Base-by-base conservation (phyloP, 192 early-diverging fungal genomes). In the Mortierella alpina region DNA sequence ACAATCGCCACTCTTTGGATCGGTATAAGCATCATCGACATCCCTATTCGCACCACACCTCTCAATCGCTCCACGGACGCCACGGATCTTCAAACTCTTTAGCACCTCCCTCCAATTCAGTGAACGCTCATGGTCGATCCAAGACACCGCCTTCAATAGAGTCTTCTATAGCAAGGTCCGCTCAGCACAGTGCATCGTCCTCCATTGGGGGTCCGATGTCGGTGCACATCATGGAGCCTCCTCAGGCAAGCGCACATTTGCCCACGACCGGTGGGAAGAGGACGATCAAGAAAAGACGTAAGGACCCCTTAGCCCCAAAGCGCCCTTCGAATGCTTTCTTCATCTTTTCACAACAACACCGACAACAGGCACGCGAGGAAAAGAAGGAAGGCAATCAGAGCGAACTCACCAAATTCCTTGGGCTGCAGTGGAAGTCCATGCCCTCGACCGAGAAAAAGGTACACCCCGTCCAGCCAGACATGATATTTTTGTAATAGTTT, bases 301-400 rank as follows among this genome's bases (percentile, higher is more conserved):
- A 79, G 75, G 75, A 79, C 23, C 75, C 75, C 64, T 66, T 79
- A 71, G 75, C 75, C 69, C 75, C 75, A 31, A 79, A 79, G 64
- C 75, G 75, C 11, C 75, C 75, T n/a, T 79, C 75, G 63, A 79
- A 79, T 50, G 75, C 75, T 17, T 79, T 79, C 56, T 79, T 79
- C 31, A 79, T 79, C 69, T 79, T 79, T 71, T 79, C 75, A 71
- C 75, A 79, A 57, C 75, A 79, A 61, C 75, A 79, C 56, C 75
- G 75, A 7, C 75, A 79, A 22, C 75, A 79, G 75, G 75, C 75
- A 22, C 57, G 75, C 52, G 75, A 79, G 41, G 75, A 79, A 59
- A 70, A 79, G 63, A 79, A 79, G 63, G 75, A 79, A 60, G 75
- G 75, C n/a, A 79, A 79, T 52, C 75, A 79, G 52, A 79, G 75